A percentile compares a stretch with the other conserved stretches of the same genome.
These are phyloP conservation scores for Capsicum chinense DNA, from an alignment of 257 asterid genomes.

Conservation along the genomic window DNA sequence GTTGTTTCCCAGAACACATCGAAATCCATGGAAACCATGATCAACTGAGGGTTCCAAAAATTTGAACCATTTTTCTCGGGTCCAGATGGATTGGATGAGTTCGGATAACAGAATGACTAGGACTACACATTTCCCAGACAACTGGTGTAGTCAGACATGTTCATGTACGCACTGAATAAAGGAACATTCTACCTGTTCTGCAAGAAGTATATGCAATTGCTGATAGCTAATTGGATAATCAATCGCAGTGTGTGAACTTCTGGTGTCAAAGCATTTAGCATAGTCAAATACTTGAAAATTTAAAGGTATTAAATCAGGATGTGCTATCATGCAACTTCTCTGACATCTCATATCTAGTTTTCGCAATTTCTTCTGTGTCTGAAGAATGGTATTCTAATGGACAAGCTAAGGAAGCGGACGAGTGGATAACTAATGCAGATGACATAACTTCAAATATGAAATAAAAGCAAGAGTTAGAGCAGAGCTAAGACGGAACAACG, in stretches of 20 bases:
- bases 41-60: conserved; percentile 35
- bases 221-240: background rate
- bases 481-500: background rate
- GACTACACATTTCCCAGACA: background rate
- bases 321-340: background rate
- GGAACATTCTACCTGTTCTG: background rate
- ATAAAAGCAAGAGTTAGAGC: background rate
- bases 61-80: background rate
- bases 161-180: conserved; percentile 1
- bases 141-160: conserved; percentile 3
- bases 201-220: background rate
- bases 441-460: background rate
- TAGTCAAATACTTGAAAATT: background rate
- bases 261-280: background rate
- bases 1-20: conserved; percentile 42
- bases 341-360: background rate
- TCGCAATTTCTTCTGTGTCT: background rate
- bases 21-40: conserved; percentile 34
- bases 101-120: background rate
- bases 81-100: conserved; percentile 26
- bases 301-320: background rate
- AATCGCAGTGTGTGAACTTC: background rate
- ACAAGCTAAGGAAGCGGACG: background rate
- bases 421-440: background rate
- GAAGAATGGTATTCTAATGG: background rate